A percentile compares a stretch with the other conserved stretches of the same genome.
phyloP scores from a whole-genome alignment of 2,329 filamentous ascomycete genomes.

The Ophiostoma himal-ulmi region DNA sequence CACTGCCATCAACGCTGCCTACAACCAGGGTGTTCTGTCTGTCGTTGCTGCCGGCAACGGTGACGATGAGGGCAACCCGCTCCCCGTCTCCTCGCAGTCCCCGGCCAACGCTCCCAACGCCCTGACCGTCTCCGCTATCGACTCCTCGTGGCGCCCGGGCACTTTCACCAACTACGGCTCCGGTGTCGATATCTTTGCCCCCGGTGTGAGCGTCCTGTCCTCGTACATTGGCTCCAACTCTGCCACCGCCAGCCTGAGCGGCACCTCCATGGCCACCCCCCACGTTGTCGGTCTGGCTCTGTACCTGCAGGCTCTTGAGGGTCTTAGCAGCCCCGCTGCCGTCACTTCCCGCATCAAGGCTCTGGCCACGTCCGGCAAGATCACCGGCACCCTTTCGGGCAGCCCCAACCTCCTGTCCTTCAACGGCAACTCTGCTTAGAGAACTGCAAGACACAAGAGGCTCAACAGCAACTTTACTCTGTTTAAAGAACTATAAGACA shows the following conservation, averaged over 20 bases:
- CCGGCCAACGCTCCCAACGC: slow-evolving; percentile 87
- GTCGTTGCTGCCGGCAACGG: slow-evolving; percentile 98
- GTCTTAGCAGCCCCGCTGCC: slow-evolving; percentile 37
- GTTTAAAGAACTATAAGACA: not conserved
- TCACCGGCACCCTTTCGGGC: slow-evolving; percentile 36
- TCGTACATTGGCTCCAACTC: slow-evolving; percentile 98
- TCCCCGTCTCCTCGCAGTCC: slow-evolving; percentile 67
- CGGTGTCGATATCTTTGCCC: slow-evolving; percentile 99
- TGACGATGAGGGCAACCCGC: slow-evolving; percentile 84
- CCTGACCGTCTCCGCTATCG: slow-evolving; percentile 91
- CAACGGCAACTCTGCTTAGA: slow-evolving; percentile 41
- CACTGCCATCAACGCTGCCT: slow-evolving; percentile 86
- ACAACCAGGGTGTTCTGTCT: slow-evolving; percentile 89
- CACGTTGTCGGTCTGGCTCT: slow-evolving; percentile 94
- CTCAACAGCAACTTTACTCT: too few species aligned
- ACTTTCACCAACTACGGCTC: slow-evolving; percentile 99
- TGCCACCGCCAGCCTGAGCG: slow-evolving; percentile 97
- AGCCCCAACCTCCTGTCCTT: slow-evolving; percentile 51
- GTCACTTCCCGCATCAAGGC: slow-evolving; percentile 44
- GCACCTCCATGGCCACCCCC: slow-evolving; percentile 98
- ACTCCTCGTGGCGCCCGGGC: slow-evolving; percentile 87
- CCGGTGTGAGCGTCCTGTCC: slow-evolving; percentile 91
- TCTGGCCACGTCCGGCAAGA: slow-evolving; percentile 34
- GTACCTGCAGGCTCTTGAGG: slow-evolving; percentile 83
- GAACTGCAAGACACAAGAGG: too few species aligned